These are phyloP conservation scores for Cyclaneusma minus DNA, from an alignment of 2,329 filamentous ascomycete species.

Conservation along the genomic window DNA sequence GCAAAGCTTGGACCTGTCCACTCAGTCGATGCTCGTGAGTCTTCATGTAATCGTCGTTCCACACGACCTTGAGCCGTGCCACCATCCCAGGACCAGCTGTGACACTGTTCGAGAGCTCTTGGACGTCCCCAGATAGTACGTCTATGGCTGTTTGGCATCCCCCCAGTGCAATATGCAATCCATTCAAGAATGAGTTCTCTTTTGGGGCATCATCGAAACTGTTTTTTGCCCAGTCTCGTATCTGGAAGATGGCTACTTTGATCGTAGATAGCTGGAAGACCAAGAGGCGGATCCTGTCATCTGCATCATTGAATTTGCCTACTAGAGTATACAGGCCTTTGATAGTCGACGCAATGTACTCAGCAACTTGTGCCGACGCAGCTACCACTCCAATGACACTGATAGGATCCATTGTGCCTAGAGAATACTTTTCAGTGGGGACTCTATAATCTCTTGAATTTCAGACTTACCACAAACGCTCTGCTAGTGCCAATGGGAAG, in stretches of 20 bases:
- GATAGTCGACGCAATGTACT: not conserved
- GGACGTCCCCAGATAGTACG: conserved; percentile 20
- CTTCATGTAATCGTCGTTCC: conserved; percentile 6
- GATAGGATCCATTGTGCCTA: no score
- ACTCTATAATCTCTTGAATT: no score
- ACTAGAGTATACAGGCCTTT: not conserved
- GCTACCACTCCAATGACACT: no score
- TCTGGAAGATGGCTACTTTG: conserved; percentile 5
- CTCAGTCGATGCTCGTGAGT: conserved; percentile 4
- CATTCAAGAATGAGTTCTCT: conserved; percentile 15
- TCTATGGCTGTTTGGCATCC: conserved; percentile 21
- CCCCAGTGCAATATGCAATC: conserved; percentile 19
- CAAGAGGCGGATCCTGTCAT: conserved; percentile 4
- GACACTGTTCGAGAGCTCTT: conserved; percentile 1
- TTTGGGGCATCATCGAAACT: conserved; percentile 8
- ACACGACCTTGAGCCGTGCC: conserved; percentile 1
- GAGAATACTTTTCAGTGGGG: no score
- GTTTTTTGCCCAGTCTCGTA: conserved; percentile 6
- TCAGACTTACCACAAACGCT: no score
- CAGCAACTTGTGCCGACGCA: no score
- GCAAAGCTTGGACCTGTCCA: conserved; percentile 6
- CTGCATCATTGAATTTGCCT: conserved; percentile 1
- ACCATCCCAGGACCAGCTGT: not conserved
- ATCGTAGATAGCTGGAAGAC: conserved; percentile 5
- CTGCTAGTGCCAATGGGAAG: no score